A percentile compares a stretch with the other conserved stretches of the same genome.
Conservation (phyloP, 2,329 filamentous ascomycete genomes). For the Aureobasidium sp. region DNA sequence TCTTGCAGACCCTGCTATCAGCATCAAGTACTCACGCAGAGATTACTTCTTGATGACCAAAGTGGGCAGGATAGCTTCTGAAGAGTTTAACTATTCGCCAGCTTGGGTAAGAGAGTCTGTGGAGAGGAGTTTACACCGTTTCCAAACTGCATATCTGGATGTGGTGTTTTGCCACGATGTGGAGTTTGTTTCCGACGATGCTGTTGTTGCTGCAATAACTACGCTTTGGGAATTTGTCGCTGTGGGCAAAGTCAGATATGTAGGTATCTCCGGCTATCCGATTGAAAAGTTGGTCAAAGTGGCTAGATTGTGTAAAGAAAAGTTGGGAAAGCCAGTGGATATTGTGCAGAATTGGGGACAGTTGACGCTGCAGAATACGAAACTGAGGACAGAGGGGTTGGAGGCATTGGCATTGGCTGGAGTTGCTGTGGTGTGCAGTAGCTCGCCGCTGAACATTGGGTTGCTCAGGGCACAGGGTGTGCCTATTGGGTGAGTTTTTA, state of each 20-base stretch:
- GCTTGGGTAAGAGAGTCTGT: constrained; percentile 55
- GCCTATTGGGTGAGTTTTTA: constrained; percentile 5
- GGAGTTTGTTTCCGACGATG: constrained; percentile 57
- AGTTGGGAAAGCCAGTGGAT: constrained; percentile 75
- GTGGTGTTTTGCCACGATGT: constrained; percentile 69
- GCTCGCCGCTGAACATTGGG: constrained; percentile 11
- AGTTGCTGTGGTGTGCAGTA: constrained; percentile 3
- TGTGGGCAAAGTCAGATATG: constrained; percentile 59
- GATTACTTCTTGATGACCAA: constrained; percentile 62
- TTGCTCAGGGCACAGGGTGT: constrained; percentile 10
- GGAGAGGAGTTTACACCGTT: constrained; percentile 49
- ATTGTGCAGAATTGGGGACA: constrained; percentile 41
- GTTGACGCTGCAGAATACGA: constrained; percentile 13
- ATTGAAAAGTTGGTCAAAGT: constrained; percentile 59
- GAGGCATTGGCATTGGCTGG: neutral
- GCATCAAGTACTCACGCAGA: constrained; percentile 39
- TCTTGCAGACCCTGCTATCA: constrained; percentile 46
- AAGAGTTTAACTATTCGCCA: constrained; percentile 61
- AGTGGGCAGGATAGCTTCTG: constrained; percentile 53
- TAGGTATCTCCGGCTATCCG: constrained; percentile 83
- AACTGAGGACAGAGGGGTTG: constrained; percentile 6
- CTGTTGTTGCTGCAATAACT: constrained; percentile 44
- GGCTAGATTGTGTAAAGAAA: constrained; percentile 57
- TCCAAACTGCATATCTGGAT: constrained; percentile 58
- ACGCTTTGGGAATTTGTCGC: constrained; percentile 65